These are phyloP conservation scores for Fusarium hainanense DNA, from an alignment of 2,329 filamentous ascomycete genomes.

Conservation along the genomic window DNA sequence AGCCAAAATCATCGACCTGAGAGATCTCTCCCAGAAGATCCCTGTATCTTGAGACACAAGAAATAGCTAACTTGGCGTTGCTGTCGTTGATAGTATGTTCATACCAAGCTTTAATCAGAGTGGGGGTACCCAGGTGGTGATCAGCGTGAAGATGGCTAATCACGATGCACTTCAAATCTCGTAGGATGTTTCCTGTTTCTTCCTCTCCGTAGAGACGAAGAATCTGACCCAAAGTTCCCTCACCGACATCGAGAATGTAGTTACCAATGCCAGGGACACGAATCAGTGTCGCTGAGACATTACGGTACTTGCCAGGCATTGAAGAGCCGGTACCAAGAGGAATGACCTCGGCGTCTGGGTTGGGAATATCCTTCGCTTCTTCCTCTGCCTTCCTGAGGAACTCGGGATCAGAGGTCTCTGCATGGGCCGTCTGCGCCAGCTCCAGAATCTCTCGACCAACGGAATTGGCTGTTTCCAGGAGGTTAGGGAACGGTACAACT, in stretches of 20 bases:
- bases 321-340: conserved; percentile 93
- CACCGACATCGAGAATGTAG: conserved; percentile 91
- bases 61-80: conserved; percentile 68
- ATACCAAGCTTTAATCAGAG: conserved; percentile 86
- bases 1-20: conserved; percentile 80
- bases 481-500: conserved; percentile 56
- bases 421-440: conserved; percentile 63
- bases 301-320: conserved; percentile 90
- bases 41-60: conserved; percentile 77
- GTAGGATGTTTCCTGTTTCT: conserved; percentile 76
- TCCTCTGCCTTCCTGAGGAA: conserved; percentile 63
- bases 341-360: conserved; percentile 82
- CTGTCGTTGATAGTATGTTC: conserved; percentile 58
- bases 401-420: conserved; percentile 54
- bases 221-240: conserved; percentile 91
- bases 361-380: conserved; percentile 73
- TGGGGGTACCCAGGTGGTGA: conserved; percentile 88
- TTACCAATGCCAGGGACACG: conserved; percentile 86
- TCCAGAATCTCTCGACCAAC: conserved; percentile 58
- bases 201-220: conserved; percentile 75
- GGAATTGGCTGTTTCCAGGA: conserved; percentile 59
- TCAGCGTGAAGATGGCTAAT: conserved; percentile 97
- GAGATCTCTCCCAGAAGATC: conserved; percentile 83
- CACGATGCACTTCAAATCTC: conserved; percentile 83
- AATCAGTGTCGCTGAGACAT: conserved; percentile 89